Evolutionary conservation across 345 rosid species (phyloP), one percentile per base, ranked within the genome.

Genomic region (Citrus reticulata): DNA sequence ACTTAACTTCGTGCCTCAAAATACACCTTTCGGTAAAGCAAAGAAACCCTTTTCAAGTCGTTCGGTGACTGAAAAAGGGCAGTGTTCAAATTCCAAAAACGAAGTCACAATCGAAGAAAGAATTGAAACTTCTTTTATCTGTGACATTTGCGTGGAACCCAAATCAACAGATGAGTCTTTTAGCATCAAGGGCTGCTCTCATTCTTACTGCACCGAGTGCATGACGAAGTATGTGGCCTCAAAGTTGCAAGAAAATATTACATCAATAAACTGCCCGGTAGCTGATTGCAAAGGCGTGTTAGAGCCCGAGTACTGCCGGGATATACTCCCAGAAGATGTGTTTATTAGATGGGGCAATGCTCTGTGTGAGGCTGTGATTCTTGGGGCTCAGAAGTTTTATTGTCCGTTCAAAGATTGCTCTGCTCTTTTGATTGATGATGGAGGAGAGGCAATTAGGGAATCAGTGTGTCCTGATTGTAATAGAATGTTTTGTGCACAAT

Each of bases 271-370:
- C 11, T 90, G 93, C 57, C 92, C 93, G 0, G 87, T 51, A 2
- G 6, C 73, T 9, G 75, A 55, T 4, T 90, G 91, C 51, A 8
- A 16, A 20, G 89, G 86, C 14, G 4, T 55, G 5, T 34, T 90
- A 74, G 90, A 90, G 46, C 92, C 87, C 0, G 79, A 80, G 25
- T 54, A 75, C 16, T 87, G 90, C 62, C 81, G 84, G 2, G 11
- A 73, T 3, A 82, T 89, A 3, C 69, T 83, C 34, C 70, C 74
- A 2, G 6, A 30, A 4, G 24, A 75, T 3, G 66, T 75, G 64
- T 83, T 83, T 68, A 85, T 89, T 42, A 71, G 86, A 22, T 90
- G 91, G 94, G 91, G 88, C 3, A 68, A 34, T 25, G 83, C 88
- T 14, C 81, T 89, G 40, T 86, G 92, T 34, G 91, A 90, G 74